A percentile compares a stretch with the other conserved stretches of the same genome.
These are phyloP conservation scores for Betula pendula DNA, from an alignment of 306 rosid genomes.

Conservation along the genomic window DNA sequence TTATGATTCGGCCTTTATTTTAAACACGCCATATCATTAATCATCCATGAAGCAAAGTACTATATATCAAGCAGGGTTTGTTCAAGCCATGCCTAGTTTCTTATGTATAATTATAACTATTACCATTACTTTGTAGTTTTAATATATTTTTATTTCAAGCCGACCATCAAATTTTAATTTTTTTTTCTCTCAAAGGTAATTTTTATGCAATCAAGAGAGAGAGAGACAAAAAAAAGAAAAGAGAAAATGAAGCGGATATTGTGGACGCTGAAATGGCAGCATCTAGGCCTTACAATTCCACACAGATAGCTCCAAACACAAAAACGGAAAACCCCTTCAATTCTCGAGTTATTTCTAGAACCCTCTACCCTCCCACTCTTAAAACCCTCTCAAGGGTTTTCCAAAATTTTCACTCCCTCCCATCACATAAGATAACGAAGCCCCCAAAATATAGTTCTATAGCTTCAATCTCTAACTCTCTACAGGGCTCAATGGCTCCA, in stretches of 20 bases:
- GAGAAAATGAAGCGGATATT: conserved; percentile 19
- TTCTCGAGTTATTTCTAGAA: conserved; percentile 40
- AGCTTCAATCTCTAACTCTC: conserved; percentile 3
- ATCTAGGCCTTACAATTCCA: conserved; percentile 40
- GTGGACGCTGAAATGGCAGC: conserved; percentile 39
- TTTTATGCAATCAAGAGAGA: neutral
- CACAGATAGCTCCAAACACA: conserved; percentile 30
- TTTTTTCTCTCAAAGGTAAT: too few species aligned
- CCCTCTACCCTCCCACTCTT: conserved; percentile 28
- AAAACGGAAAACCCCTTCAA: neutral
- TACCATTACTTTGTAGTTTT: too few species aligned
- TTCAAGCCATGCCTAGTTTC: too few species aligned
- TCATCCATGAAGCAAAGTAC: too few species aligned
- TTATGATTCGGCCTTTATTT: too few species aligned
- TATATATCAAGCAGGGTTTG: too few species aligned
- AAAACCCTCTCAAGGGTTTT: conserved; percentile 54
- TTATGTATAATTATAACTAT: too few species aligned
- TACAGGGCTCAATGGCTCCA: conserved; percentile 60
- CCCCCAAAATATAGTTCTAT: neutral
- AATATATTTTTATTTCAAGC: too few species aligned
- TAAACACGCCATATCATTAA: too few species aligned
- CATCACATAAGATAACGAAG: neutral
- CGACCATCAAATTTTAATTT: too few species aligned
- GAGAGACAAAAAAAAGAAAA: too few species aligned
- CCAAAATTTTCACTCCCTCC: neutral